Base-by-base conservation (phyloP, 2,329 filamentous ascomycete genomes). In the Basipetospora sp. region DNA sequence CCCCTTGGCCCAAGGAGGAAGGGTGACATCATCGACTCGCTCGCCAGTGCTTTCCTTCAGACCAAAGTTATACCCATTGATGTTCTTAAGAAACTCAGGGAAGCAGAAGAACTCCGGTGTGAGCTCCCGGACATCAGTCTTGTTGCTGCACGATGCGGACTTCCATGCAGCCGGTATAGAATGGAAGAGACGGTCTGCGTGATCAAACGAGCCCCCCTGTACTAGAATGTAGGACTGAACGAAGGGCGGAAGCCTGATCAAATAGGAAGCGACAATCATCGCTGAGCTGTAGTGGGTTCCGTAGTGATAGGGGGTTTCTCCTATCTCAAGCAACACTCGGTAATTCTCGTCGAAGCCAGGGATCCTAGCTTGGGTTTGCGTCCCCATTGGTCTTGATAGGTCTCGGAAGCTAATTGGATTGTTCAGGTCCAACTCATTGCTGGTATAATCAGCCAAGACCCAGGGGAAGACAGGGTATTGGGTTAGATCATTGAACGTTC, bases 401-500 rank as follows among this genome's bases (percentile, higher is more conserved):
- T 98, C 87, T 44, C 90, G 74, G 58, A 94, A 98, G 3, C 77
- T 84, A 30, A 77, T 74, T 1, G 87, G 85, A 49, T 96, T 74
- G 26, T 75, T 76, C 31, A 98, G 62, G 51, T 98, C 85, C 9
- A 98, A 65, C 53, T 94, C 86, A 14, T 93, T 80, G 48, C 88
- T 96, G 0, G 81, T 88, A 53, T 98, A 98, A 52, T 98, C 88
- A 0, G 90, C 87, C 32, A 98, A 63, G 3, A 98, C 79, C 90
- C 90, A 98, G 0, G 90, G 90, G 46, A 98, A 98, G 14, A 98
- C 87, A 0, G 90, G 90, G 50, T 98, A 98, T 50, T 98, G 92
- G 0, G 90, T 98, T 14, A 98, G 65, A 52, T 98, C 90, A 52
- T 98, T 98, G 63, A 98, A 98, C 0, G 90, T 96, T 37, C 90